Base-by-base conservation (phyloP, 257 asterid species). In the Galeopsis tetrahit region DNA sequence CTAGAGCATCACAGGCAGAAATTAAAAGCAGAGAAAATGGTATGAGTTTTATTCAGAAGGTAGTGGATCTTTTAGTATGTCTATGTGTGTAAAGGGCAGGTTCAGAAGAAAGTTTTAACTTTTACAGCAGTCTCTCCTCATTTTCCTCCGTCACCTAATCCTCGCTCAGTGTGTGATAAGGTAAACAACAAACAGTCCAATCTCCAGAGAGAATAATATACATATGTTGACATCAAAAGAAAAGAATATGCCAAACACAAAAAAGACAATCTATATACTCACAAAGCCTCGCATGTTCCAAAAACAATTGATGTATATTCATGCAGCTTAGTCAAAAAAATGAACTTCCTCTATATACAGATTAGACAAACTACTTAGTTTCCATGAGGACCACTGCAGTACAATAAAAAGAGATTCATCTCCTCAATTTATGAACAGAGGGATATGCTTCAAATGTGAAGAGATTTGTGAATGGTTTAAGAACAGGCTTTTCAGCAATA, bases 41-140 rank as follows among this genome's bases (percentile, higher is more conserved):
- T 38, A 15, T n/a, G 7, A 9, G 33, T 35, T 43, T 71, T 32
- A 43, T n/a, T 36, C 21, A 42, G 34, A 31, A 13, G 42, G 32
- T 28, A 35, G 33, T 48, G 46, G 35, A 40, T 55, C 11, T 31
- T 14, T 40, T 17, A 59, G 39, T 43, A 36, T n/a, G n/a, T n/a
- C n/a, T n/a, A n/a, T 0, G 33, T 31, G 59, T 17, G 2, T 9
- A 2, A 39, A 14, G 6, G 40, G 56, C 53, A 61, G 42, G 39
- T 52, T 36, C 43, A 34, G 48, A 60, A 32, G 62, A 73, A 78
- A 65, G 33, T 10, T 13, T 65, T 66, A 71, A 66, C 49, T 71
- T 63, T 38, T 58, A 59, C 38, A 13, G 57, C 66, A 63, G 51
- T 31, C 49, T 38, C 15, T 33, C 33, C 44, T 42, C 62, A 69